These are phyloP conservation scores for Exobasidium rhododendri DNA, from an alignment of 1,284 basidiomycete genomes.

Conservation along the genomic window DNA sequence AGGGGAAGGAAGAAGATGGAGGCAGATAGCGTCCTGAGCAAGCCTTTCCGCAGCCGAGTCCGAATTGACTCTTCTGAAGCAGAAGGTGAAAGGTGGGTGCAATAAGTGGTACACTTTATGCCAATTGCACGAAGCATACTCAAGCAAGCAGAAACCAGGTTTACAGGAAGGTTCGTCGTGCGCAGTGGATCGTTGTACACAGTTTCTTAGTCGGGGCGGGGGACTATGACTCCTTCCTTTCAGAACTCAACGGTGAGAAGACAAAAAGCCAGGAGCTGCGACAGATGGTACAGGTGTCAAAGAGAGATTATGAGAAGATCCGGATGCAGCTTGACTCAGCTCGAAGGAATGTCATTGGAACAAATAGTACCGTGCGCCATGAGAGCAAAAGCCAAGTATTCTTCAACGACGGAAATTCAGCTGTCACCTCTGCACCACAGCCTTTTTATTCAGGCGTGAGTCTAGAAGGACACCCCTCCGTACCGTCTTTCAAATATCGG, in stretches of 20 bases:
- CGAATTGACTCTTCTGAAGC: background rate
- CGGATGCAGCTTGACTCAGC: background rate
- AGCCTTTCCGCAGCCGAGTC: background rate
- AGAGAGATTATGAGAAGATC: conserved; percentile 7
- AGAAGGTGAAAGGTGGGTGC: background rate
- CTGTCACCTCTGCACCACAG: background rate
- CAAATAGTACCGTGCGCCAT: background rate
- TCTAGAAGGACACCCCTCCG: too few species aligned
- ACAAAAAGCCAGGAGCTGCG: background rate
- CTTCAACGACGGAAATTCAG: background rate
- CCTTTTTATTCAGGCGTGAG: background rate
- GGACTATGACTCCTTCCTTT: too few species aligned
- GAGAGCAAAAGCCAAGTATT: background rate
- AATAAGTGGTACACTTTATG: too few species aligned
- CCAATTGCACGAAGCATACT: too few species aligned
- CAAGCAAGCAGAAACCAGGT: too few species aligned
- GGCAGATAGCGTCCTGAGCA: too few species aligned
- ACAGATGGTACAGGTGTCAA: background rate
- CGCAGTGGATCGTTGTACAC: too few species aligned
- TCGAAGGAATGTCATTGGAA: background rate
- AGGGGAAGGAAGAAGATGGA: too few species aligned
- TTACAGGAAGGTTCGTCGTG: too few species aligned
- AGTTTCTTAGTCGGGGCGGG: too few species aligned
- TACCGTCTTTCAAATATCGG: too few species aligned
- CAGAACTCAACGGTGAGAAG: background rate